Evolutionary conservation across 805 yeast species (phyloP), one percentile per base, ranked within the genome.

Genomic region (Lipomyces oligophaga): DNA sequence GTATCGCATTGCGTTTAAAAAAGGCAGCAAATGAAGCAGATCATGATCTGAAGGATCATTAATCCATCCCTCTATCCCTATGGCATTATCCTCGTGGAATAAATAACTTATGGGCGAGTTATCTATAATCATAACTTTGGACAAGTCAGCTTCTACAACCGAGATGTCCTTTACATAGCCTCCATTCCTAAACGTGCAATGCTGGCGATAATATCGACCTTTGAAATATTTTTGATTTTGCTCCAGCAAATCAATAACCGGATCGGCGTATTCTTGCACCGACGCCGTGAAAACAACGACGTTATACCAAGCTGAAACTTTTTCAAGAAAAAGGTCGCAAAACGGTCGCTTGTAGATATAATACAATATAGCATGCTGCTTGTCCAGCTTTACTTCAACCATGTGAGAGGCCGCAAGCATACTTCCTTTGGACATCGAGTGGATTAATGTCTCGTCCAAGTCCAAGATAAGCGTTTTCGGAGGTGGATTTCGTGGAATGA

Each of bases 11-110:
- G 90, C 81, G 59, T 80, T 77, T 34, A 87, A 67, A 60, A 93
- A 68, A 1, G 98, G 97, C 34, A 93, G 65, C 42, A 93, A 67
- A 58, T 87, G 81, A 65, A 93, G 69, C 48, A 93, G 69, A 60
- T 87, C 95, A 19, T 81, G 71, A 62, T 93, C 98, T 30, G 82
- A 77, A n/a, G 94, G 95, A 66, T 93, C 98, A 61, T 85, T 86
- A 53, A 93, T 87, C 98, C 98, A 93, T 37, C 98, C 97, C 67
- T 89, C 96, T 5, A 93, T 87, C 69, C 83, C 80, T 19, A 93
- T 82, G 1, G 96, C 98, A 61, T 93, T 93, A 56, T 81, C 81
- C 49, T 80, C 85, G 64, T 90, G 89, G 63, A 78, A 68, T 13
- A 86, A 81, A 63, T 85, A 93, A 60, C 95, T 83, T 21, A 88